Evolutionary conservation across 2,329 filamentous ascomycete genomes (phyloP).

Genomic region (Cercospora sesami): DNA sequence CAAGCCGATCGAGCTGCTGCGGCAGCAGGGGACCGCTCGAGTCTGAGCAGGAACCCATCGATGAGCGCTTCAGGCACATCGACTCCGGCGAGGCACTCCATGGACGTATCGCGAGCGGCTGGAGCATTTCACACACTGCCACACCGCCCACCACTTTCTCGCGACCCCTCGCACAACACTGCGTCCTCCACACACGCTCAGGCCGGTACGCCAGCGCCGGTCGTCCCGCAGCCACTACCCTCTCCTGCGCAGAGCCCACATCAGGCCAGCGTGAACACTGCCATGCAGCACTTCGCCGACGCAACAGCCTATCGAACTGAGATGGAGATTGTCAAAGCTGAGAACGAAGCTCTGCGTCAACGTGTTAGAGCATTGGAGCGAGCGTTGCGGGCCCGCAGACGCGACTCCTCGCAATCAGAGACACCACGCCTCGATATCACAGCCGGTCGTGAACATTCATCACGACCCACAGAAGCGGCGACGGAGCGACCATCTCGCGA

Average conservation of each 20-base stretch:
- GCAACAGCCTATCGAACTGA: conserved; percentile 48
- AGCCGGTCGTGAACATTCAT: conserved; percentile 14
- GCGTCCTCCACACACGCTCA: conserved; percentile 32
- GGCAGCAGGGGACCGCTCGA: conserved; percentile 25
- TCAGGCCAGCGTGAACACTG: conserved; percentile 22
- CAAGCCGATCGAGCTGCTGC: conserved; percentile 40
- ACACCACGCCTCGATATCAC: conserved; percentile 20
- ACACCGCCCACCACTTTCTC: conserved; percentile 39
- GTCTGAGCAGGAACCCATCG: conserved; percentile 38
- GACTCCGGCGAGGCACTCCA: conserved; percentile 38
- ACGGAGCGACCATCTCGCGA: conserved; percentile 1
- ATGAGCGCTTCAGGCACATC: conserved; percentile 38
- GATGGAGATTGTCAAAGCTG: conserved; percentile 51
- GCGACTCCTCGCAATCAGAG: conserved; percentile 38
- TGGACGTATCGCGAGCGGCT: conserved; percentile 31
- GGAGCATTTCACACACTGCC: conserved; percentile 32
- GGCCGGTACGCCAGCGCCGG: conserved; percentile 28
- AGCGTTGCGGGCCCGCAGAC: conserved; percentile 40
- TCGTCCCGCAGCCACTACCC: conserved; percentile 23
- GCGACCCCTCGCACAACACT: conserved; percentile 33
- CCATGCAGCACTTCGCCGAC: conserved; percentile 41
- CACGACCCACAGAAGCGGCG: background rate
- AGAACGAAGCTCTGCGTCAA: conserved; percentile 51
- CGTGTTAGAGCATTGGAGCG: conserved; percentile 51
- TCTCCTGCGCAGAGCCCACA: conserved; percentile 29